Evolutionary conservation across 208 protist species (phyloP).

Genomic region (Tritrichomonas musculus): DNA sequence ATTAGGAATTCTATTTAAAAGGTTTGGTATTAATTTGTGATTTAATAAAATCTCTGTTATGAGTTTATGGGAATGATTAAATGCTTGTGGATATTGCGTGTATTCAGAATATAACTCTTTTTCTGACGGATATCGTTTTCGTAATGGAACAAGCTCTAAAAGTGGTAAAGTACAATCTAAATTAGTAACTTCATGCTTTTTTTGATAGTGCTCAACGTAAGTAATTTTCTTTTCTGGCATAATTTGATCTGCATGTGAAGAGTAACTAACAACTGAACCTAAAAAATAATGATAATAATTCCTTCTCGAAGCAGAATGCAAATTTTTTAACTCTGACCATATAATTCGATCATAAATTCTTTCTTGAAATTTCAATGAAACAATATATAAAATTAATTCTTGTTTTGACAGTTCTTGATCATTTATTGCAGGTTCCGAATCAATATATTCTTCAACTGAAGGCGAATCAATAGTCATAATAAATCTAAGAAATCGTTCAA

Average conservation of each 20-base stretch:
- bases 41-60: background rate
- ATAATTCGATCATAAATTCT: background rate
- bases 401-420: background rate
- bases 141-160: background rate
- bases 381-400: background rate
- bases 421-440: background rate
- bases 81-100: background rate
- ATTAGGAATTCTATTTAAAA: background rate
- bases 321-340: background rate
- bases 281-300: background rate
- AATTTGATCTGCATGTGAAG: background rate
- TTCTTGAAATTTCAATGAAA: background rate
- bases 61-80: background rate
- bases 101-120: background rate
- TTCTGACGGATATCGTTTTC: background rate
- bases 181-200: background rate
- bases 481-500: background rate
- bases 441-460: background rate
- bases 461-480: background rate
- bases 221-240: background rate
- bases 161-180: background rate
- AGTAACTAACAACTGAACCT: too few relatives aligned
- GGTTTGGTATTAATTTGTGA: background rate
- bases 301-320: too few relatives aligned
- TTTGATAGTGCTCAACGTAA: background rate